Conservation (phyloP, 2,329 filamentous ascomycete genomes). For the Aspergillus sojae region DNA sequence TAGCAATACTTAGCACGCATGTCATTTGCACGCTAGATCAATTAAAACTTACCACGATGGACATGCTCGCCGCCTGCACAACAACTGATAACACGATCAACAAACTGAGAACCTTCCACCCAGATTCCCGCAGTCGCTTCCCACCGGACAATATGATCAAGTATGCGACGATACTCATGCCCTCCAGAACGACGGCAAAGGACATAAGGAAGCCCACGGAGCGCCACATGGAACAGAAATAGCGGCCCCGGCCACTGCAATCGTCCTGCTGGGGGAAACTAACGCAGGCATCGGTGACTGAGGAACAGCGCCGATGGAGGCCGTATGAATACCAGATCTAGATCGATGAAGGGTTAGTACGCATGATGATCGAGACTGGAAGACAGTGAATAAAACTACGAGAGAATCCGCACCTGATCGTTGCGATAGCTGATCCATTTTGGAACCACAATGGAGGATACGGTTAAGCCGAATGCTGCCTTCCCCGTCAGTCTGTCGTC, state of each 20-base stretch:
- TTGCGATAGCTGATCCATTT: constrained; percentile 53
- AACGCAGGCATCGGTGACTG: constrained; percentile 57
- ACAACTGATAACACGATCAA: constrained; percentile 67
- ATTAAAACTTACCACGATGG: constrained; percentile 70
- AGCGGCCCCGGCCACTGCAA: constrained; percentile 66
- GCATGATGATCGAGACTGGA: background rate
- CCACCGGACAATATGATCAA: constrained; percentile 76
- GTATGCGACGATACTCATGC: constrained; percentile 79
- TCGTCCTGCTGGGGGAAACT: constrained; percentile 69
- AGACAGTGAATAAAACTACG: background rate
- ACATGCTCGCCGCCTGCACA: constrained; percentile 77
- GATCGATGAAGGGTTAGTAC: constrained; percentile 19
- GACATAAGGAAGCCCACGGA: constrained; percentile 85
- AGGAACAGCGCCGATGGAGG: constrained; percentile 79
- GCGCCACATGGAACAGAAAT: constrained; percentile 92
- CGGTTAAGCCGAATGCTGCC: constrained; percentile 48
- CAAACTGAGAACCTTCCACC: constrained; percentile 75
- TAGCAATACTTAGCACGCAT: background rate
- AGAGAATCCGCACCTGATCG: constrained; percentile 38
- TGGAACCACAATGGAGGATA: constrained; percentile 50
- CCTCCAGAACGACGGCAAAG: constrained; percentile 78
- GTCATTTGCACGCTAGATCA: background rate
- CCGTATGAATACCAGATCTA: constrained; percentile 71
- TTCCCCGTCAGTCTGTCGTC: background rate
- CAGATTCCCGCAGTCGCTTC: constrained; percentile 75